Conservation (phyloP, 208 protist species). For the Trypanosoma mega region DNA sequence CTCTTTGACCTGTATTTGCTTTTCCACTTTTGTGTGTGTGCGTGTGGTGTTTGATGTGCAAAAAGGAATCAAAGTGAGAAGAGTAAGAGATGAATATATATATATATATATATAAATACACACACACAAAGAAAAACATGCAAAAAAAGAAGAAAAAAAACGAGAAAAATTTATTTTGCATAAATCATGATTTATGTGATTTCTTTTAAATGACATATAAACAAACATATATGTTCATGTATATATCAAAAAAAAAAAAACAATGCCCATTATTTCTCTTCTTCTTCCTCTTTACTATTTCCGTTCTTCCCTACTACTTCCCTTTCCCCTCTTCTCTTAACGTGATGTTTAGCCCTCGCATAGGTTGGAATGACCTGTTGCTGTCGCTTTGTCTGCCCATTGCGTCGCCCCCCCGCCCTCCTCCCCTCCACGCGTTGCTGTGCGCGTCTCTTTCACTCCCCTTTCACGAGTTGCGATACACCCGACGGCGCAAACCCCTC, state of each 20-base stretch:
- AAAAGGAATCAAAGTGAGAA: neutral
- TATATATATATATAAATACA: neutral
- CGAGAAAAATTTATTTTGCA: neutral
- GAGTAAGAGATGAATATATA: neutral
- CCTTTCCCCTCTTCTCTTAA: no score
- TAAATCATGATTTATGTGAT: neutral
- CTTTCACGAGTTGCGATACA: no score
- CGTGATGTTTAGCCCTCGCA: no score
- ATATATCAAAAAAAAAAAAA: no score
- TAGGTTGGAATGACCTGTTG: no score
- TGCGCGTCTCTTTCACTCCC: no score
- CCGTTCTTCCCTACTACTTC: no score
- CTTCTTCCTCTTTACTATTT: neutral
- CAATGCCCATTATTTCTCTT: neutral
- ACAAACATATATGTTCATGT: slow-evolving; percentile 15
- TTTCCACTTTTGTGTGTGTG: slow-evolving; percentile 12
- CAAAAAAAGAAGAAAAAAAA: neutral
- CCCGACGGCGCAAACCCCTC: no score
- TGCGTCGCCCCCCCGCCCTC: no score
- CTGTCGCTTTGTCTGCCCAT: no score
- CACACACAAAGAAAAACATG: neutral
- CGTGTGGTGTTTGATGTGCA: neutral
- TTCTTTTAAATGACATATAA: neutral
- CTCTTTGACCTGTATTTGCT: neutral
- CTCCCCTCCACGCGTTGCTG: no score